Conservation (phyloP, 2,329 filamentous ascomycete species). For the Monosporascus sp. region DNA sequence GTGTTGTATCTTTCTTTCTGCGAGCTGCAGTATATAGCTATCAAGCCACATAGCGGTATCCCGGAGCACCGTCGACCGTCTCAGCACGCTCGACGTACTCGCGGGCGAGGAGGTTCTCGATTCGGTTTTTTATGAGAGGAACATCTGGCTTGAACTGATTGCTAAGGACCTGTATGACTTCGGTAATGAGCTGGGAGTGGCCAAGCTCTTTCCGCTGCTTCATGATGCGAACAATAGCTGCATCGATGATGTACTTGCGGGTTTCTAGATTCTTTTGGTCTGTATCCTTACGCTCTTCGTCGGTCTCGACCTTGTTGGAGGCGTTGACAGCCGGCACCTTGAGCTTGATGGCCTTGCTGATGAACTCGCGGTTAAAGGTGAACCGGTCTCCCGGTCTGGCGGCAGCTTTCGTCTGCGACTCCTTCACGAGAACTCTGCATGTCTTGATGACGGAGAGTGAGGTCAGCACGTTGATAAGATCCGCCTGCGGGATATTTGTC, state of each 20-base stretch:
- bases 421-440: slow-evolving; percentile 72
- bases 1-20: neutral
- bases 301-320: slow-evolving; percentile 78
- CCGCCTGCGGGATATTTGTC: slow-evolving; percentile 71
- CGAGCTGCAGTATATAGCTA: neutral
- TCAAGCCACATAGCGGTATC: slow-evolving; percentile 68
- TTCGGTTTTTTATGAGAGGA: slow-evolving; percentile 72
- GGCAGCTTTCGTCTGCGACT: slow-evolving; percentile 66
- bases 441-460: slow-evolving; percentile 75
- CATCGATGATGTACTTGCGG: slow-evolving; percentile 66
- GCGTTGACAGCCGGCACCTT: slow-evolving; percentile 81
- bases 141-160: slow-evolving; percentile 72
- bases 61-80: slow-evolving; percentile 58
- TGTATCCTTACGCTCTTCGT: slow-evolving; percentile 62
- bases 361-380: slow-evolving; percentile 74
- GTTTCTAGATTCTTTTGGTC: slow-evolving; percentile 72
- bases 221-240: slow-evolving; percentile 77
- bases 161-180: slow-evolving; percentile 65
- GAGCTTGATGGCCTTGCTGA: slow-evolving; percentile 78
- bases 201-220: slow-evolving; percentile 73
- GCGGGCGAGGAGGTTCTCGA: slow-evolving; percentile 69
- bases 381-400: slow-evolving; percentile 75
- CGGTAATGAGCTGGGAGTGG: slow-evolving; percentile 64
- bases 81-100: slow-evolving; percentile 79
- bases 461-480: slow-evolving; percentile 73